phyloP scores from a whole-genome alignment of 331 rosid genomes.

The Erythrophleum ivorense region DNA sequence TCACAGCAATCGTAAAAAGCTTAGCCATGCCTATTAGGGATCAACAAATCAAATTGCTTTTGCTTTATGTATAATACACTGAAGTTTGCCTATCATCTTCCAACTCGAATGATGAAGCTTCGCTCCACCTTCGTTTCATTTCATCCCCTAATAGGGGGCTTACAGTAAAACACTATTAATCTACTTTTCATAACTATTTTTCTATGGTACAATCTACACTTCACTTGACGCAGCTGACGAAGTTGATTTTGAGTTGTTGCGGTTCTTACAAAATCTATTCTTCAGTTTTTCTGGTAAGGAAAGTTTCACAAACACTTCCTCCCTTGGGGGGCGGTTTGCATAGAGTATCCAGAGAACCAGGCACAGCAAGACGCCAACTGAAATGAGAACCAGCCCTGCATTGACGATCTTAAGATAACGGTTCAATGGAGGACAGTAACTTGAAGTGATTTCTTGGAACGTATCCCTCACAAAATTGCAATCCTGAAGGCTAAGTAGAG shows the following conservation, averaged over 20 bases:
- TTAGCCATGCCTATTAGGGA: background rate
- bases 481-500: conserved; percentile 80
- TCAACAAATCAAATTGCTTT: conserved; percentile 25
- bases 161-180: conserved; percentile 28
- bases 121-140: conserved; percentile 69
- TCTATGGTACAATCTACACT: conserved; percentile 50
- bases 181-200: conserved; percentile 11
- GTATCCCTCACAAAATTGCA: conserved; percentile 94
- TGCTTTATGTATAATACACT: conserved; percentile 38
- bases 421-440: conserved; percentile 76
- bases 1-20: background rate
- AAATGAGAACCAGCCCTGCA: conserved; percentile 82
- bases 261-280: conserved; percentile 37
- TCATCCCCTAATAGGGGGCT: conserved; percentile 31
- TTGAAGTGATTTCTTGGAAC: conserved; percentile 71
- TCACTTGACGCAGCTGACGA: conserved; percentile 44
- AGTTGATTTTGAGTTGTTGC: conserved; percentile 33
- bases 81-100: conserved; percentile 29
- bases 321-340: conserved; percentile 92
- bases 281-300: conserved; percentile 53
- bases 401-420: conserved; percentile 70
- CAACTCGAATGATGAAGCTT: conserved; percentile 58
- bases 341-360: conserved; percentile 92
- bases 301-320: conserved; percentile 72
- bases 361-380: conserved; percentile 88